These are phyloP conservation scores for Kwoniella sp. DNA, from an alignment of 768 basidiomycete species.

Conservation along the genomic window DNA sequence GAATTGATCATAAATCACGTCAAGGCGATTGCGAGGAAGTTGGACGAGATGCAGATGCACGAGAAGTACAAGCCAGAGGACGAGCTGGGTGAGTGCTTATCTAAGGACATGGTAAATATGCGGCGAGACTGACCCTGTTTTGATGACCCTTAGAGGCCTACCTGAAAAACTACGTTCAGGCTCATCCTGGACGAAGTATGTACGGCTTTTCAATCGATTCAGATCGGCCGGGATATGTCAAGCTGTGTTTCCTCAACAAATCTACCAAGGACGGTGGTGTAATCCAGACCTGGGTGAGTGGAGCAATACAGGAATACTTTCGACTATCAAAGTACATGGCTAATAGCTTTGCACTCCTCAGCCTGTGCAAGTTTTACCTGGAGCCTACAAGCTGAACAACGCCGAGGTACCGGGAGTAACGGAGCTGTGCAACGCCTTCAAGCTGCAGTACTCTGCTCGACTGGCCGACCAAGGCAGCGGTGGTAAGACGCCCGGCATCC, in stretches of 20 bases:
- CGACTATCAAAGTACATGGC: too few relatives aligned
- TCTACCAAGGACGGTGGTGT: slow-evolving; percentile 72
- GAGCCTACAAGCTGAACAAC: slow-evolving; percentile 78
- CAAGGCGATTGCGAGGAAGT: slow-evolving; percentile 85
- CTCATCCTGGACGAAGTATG: slow-evolving; percentile 90
- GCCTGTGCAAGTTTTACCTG: slow-evolving; percentile 56
- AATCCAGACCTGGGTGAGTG: slow-evolving; percentile 86
- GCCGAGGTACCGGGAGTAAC: slow-evolving; percentile 87
- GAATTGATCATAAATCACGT: slow-evolving; percentile 96
- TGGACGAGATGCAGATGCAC: slow-evolving; percentile 91
- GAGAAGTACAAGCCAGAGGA: slow-evolving; percentile 93
- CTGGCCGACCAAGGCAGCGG: slow-evolving; percentile 43
- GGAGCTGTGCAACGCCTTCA: slow-evolving; percentile 96
- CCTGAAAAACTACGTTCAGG: slow-evolving; percentile 84
- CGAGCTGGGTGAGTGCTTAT: slow-evolving; percentile 73
- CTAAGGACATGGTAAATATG: neutral
- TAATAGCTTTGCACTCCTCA: slow-evolving; percentile 12
- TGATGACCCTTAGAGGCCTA: slow-evolving; percentile 67
- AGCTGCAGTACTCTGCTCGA: slow-evolving; percentile 60
- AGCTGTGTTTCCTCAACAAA: slow-evolving; percentile 84
- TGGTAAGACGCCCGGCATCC: slow-evolving; percentile 52
- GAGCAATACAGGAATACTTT: too few relatives aligned
- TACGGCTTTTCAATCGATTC: slow-evolving; percentile 93
- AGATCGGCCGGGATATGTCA: slow-evolving; percentile 88
- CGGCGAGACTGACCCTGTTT: neutral